These are phyloP conservation scores for Globisporangium middletonii DNA, from an alignment of 352 stramenopile species.

Conservation along the genomic window DNA sequence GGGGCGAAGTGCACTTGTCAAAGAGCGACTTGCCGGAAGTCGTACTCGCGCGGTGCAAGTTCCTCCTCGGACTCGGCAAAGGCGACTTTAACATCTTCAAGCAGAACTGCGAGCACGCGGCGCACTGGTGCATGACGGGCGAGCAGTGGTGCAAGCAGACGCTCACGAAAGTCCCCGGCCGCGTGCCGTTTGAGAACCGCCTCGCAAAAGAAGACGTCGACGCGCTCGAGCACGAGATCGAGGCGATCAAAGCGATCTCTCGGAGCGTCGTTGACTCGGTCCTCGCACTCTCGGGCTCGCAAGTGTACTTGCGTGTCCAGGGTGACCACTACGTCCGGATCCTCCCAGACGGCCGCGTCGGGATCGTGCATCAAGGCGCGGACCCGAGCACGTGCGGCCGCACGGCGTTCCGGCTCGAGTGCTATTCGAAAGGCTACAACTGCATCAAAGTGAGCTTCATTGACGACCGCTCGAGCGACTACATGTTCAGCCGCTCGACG, in stretches of 20 bases:
- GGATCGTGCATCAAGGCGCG: slow-evolving; percentile 38
- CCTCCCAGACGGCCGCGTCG: slow-evolving; percentile 40
- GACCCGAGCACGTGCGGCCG: slow-evolving; percentile 40
- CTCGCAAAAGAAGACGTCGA: slow-evolving; percentile 73
- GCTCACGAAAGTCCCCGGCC: slow-evolving; percentile 57
- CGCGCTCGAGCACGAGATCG: slow-evolving; percentile 59
- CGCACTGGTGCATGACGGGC: slow-evolving; percentile 86
- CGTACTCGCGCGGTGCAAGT: slow-evolving; percentile 77
- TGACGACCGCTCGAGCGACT: slow-evolving; percentile 35
- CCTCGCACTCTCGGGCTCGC: slow-evolving; percentile 47
- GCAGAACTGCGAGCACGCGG: slow-evolving; percentile 85
- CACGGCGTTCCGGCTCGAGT: slow-evolving; percentile 69
- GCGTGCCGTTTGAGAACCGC: slow-evolving; percentile 77
- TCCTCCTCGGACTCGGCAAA: slow-evolving; percentile 63
- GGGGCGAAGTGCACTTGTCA: slow-evolving; percentile 83
- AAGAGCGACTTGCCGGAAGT: slow-evolving; percentile 80
- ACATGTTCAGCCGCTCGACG: slow-evolving; percentile 85
- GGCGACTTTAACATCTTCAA: slow-evolving; percentile 87
- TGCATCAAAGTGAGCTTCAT: slow-evolving; percentile 84
- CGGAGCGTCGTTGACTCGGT: slow-evolving; percentile 62
- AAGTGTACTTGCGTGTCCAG: slow-evolving; percentile 64
- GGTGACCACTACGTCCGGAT: slow-evolving; percentile 65
- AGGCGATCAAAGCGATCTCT: slow-evolving; percentile 69
- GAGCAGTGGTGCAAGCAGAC: slow-evolving; percentile 88
- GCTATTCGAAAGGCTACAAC: slow-evolving; percentile 80